Evolutionary conservation across 805 yeast species (phyloP).

Genomic region (Candida sphagnicola): DNA sequence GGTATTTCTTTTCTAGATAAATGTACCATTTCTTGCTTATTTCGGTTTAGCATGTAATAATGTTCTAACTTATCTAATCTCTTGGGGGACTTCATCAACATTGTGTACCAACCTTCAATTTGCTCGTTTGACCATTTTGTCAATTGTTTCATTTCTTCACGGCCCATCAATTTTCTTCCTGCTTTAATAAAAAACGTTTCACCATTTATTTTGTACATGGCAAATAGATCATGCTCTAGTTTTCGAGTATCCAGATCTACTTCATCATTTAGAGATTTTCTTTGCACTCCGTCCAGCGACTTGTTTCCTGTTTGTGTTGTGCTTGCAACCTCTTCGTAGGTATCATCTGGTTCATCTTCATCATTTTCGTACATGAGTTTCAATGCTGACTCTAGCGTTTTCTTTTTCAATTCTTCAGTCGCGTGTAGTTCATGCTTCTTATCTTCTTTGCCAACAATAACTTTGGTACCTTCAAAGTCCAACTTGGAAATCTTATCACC

Average conservation of each 20-base stretch:
- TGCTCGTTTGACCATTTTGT: conserved; percentile 84
- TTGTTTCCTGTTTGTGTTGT: neutral
- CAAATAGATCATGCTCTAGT: conserved; percentile 40
- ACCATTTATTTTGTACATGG: conserved; percentile 45
- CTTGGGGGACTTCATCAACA: conserved; percentile 63
- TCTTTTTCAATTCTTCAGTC: conserved; percentile 47
- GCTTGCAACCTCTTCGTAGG: conserved; percentile 42
- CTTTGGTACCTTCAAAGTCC: conserved; percentile 17
- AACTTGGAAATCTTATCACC: conserved; percentile 27
- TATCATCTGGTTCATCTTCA: conserved; percentile 85
- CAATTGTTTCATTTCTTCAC: conserved; percentile 48
- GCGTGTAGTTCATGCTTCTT: conserved; percentile 9
- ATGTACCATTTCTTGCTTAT: conserved; percentile 10
- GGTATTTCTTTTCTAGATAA: neutral
- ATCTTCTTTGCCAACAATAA: conserved; percentile 28
- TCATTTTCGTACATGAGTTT: conserved; percentile 65
- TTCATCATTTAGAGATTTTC: conserved; percentile 28
- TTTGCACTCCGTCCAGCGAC: neutral
- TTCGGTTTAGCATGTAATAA: conserved; percentile 41
- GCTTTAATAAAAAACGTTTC: conserved; percentile 39
- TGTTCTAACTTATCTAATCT: conserved; percentile 62
- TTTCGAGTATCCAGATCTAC: conserved; percentile 39
- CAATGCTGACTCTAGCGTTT: conserved; percentile 57
- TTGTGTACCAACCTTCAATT: conserved; percentile 88
- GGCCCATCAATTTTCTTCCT: conserved; percentile 45